These are phyloP conservation scores for Penicillium oxalicum DNA, from an alignment of 2,329 filamentous ascomycete species.

Conservation along the genomic window DNA sequence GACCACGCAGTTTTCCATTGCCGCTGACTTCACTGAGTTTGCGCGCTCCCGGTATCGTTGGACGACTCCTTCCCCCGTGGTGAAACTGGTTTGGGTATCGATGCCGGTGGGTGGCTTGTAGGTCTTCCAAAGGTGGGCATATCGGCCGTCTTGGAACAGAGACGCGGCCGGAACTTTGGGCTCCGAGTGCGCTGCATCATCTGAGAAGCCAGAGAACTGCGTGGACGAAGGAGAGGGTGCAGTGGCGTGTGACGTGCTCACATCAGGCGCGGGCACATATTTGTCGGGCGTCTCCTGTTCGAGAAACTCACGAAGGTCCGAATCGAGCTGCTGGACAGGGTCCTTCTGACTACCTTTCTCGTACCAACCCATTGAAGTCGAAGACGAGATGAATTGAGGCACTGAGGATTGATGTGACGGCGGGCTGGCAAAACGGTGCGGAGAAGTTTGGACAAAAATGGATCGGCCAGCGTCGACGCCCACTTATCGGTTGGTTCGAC, in stretches of 20 bases:
- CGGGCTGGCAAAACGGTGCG: constrained; percentile 12
- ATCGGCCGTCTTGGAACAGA: constrained; percentile 63
- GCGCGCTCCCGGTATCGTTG: constrained; percentile 80
- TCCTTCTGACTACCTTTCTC: constrained; percentile 54
- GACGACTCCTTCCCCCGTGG: constrained; percentile 76
- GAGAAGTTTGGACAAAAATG: constrained; percentile 24
- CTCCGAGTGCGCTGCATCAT: constrained; percentile 24
- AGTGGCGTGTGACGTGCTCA: constrained; percentile 16
- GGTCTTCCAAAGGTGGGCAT: constrained; percentile 86
- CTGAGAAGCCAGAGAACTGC: constrained; percentile 9
- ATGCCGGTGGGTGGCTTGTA: constrained; percentile 65
- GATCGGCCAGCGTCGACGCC: constrained; percentile 16
- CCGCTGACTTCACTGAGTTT: constrained; percentile 68
- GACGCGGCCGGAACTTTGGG: constrained; percentile 46
- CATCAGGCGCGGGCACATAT: constrained; percentile 44
- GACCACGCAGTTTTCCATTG: constrained; percentile 86
- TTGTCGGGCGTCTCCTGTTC: constrained; percentile 73
- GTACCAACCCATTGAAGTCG: constrained; percentile 55
- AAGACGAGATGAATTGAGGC: not conserved
- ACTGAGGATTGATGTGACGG: not conserved
- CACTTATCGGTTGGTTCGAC: constrained; percentile 11
- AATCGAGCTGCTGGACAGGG: constrained; percentile 70
- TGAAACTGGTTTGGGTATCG: constrained; percentile 64
- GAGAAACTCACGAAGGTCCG: constrained; percentile 76
- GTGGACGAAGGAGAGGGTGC: constrained; percentile 17